Base-by-base conservation (phyloP, 106 monocot genomes). In the Dactylorhiza incarnata region DNA sequence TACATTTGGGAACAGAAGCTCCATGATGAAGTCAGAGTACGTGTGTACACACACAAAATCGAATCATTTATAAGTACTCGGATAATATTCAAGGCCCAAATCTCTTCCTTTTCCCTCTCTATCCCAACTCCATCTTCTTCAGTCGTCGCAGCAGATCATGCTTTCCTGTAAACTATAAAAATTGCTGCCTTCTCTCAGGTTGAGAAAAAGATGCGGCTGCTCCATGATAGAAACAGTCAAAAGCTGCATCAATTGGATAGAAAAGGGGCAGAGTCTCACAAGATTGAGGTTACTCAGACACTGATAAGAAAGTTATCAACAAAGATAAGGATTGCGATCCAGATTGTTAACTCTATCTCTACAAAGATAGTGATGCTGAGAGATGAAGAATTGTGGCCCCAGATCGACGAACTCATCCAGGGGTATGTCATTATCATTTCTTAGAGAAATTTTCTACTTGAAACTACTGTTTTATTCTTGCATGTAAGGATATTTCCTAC, bases 321-420 rank as follows among this genome's bases (percentile, higher is more conserved):
- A 22, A 94, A 88, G 81, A 92, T 94, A 65, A 81, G 80, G 75
- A 87, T 99, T 77, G 88, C 89, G 1, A 94, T 99, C 74, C 89
- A 88, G 61, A 81, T 99, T 70, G 82, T 94, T 46, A 74, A 85
- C 72, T 81, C 87, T 24, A 87, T 99, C 71, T 87, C 99, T 74
- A 83, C 43, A 9, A 89, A 86, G 85, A 85, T 99, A 86, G 87
- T 81, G 68, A 84, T 78, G 75, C 49, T 92, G 71, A 83, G 99
- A 79, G 92, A 94, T 82, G 90, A 92, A 70, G 99, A 99, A 65
- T 78, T 99, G 52, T 94, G 89, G 86, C 99, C 91, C 13, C 91
- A 90, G 78, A 80, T 92, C 47, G 63, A 78, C 58, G 89, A 85
- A 75, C 82, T 99, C 74, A 90, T 94, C 71, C 80, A 78, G 54